Evolutionary conservation across 495 filamentous ascomycete genomes (phyloP), one percentile per base, ranked within the genome.

Genomic region (Thozetella sp.): DNA sequence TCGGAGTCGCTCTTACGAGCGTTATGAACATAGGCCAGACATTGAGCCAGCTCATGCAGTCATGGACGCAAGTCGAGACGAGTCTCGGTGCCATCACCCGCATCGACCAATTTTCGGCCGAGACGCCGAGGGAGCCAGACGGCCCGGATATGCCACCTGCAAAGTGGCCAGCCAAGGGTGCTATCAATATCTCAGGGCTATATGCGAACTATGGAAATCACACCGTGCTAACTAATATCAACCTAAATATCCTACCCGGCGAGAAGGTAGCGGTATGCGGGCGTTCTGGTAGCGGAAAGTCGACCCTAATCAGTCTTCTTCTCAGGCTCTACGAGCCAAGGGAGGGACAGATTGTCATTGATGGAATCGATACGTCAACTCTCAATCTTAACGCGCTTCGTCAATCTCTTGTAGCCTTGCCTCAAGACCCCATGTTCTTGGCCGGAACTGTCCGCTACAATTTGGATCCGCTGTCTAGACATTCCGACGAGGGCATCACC

Each of bases 201-300:
- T 72, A 66, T 2, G 79, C 78, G 2, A 64, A 62, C 17, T 81
- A 80, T 57, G 60, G 62, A 20, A 55, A 59, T 20, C 63, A n/a
- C 51, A 65, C 57, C 22, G 63, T 63, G 9, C 73, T 88, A 37
- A 72, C 77, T 15, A 65, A 83, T 48, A 65, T 88, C 10, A 81
- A 75, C 17, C 60, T 88, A 0, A 67, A 72, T 12, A 78, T 90
- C 30, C 55, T 72, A 4, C 71, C 79, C 3, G 86, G 85, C 13
- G 78, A 88, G 66, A 87, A 87, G 56, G 70, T 88, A 24, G 82
- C 77, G 20, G 84, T 88, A 43, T 74, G 72, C 46, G 72, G 72
- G 3, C 67, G 72, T 13, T 72, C 65, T 9, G 71, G 71, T 15
- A 77, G 81, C 68, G 77, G 74, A 15, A 79, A 79, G 58, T 72